Evolutionary conservation across 176 grass and related monocot genomes (phyloP).

Genomic region (Oryza punctata): DNA sequence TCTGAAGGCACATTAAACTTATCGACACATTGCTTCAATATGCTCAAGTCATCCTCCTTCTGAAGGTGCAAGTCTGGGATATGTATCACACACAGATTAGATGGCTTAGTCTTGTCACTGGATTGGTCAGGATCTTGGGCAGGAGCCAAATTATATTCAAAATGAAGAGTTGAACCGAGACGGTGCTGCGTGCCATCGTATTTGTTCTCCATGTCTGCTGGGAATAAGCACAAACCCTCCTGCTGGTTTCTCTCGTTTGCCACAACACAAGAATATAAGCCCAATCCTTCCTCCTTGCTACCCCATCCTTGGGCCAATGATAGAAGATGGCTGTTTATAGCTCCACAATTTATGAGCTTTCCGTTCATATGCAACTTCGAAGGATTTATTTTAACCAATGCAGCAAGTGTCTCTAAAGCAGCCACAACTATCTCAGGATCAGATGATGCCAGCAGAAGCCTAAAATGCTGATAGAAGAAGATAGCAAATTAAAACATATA

Average conservation of each 20-base stretch:
- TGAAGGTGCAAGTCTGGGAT: constrained; percentile 81
- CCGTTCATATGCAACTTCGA: constrained; percentile 97
- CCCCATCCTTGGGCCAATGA: constrained; percentile 98
- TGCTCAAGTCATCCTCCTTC: constrained; percentile 88
- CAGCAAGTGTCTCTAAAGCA: constrained; percentile 86
- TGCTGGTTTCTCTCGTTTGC: constrained; percentile 83
- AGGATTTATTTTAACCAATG: constrained; percentile 90
- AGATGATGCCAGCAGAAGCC: constrained; percentile 81
- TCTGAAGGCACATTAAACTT: constrained; percentile 79
- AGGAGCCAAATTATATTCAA: constrained; percentile 70
- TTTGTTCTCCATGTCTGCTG: constrained; percentile 72
- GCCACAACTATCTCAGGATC: constrained; percentile 92
- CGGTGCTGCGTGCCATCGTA: constrained; percentile 71
- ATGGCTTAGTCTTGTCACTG: constrained; percentile 49
- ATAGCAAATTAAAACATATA: constrained; percentile 26
- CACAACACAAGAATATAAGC: constrained; percentile 90
- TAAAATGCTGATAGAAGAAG: constrained; percentile 73
- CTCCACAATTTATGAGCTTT: constrained; percentile 78
- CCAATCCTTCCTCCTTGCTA: constrained; percentile 98
- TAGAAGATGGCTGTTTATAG: constrained; percentile 81
- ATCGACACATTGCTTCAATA: constrained; percentile 81
- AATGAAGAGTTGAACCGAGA: constrained; percentile 95
- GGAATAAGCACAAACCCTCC: constrained; percentile 72
- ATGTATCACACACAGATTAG: constrained; percentile 85
- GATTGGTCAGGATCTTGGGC: constrained; percentile 45